Conservation (phyloP, 2,329 filamentous ascomycete species). For the Botrytis hyacinthi region DNA sequence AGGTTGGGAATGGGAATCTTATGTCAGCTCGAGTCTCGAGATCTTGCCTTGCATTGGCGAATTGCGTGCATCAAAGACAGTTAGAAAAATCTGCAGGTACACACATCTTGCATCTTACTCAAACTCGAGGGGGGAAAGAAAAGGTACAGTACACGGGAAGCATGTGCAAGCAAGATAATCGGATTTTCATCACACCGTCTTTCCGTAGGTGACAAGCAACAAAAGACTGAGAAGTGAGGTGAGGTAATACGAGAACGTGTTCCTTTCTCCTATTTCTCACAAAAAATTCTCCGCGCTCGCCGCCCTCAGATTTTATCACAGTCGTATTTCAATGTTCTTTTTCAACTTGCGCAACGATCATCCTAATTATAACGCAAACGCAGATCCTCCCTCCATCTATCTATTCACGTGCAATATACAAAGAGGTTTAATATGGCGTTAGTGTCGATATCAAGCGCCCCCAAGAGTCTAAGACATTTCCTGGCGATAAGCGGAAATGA, state of each 20-base stretch:
- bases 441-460: conserved; percentile 2
- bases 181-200: conserved; percentile 18
- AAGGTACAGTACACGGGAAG: neutral
- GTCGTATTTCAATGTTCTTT: neutral
- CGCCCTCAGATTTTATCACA: neutral
- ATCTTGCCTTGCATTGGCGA: conserved; percentile 9
- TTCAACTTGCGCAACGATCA: conserved; percentile 5
- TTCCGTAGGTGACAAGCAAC: neutral
- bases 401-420: neutral
- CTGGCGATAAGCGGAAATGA: conserved; percentile 17
- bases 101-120: conserved; percentile 1
- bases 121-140: neutral
- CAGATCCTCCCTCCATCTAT: neutral
- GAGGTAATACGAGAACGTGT: conserved; percentile 4
- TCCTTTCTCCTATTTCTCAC: neutral
- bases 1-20: conserved; percentile 8
- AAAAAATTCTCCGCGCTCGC: neutral
- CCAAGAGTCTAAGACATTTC: neutral
- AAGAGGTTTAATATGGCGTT: neutral
- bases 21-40: neutral
- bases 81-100: neutral
- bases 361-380: neutral
- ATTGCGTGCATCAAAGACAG: neutral
- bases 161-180: conserved; percentile 1
- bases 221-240: neutral